A percentile compares a stretch with the other conserved stretches of the same genome.
Evolutionary conservation across 2,329 filamentous ascomycete genomes (phyloP).

Genomic region (Microascus cirrosus): DNA sequence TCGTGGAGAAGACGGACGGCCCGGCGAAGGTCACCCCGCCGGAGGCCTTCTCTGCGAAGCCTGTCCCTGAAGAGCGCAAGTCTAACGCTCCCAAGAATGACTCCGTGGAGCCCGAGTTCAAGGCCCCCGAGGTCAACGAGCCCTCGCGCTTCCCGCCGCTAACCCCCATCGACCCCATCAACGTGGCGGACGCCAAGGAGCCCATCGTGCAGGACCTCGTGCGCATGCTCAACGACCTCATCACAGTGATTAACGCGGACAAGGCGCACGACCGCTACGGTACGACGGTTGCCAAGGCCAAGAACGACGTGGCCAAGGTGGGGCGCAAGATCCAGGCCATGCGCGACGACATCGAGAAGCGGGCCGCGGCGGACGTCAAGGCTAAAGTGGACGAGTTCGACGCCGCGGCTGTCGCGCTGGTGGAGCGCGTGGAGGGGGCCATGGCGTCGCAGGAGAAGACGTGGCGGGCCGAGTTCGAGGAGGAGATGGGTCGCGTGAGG

Average conservation of each 20-base stretch:
- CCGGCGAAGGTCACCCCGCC: slow-evolving; percentile 14
- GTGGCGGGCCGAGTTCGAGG: slow-evolving; percentile 79
- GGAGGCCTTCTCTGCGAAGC: slow-evolving; percentile 15
- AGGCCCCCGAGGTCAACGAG: slow-evolving; percentile 53
- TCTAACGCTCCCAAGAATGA: slow-evolving; percentile 6
- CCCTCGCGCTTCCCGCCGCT: slow-evolving; percentile 53
- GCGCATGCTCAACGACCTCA: slow-evolving; percentile 92
- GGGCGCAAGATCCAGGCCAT: slow-evolving; percentile 67
- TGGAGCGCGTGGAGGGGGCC: slow-evolving; percentile 73
- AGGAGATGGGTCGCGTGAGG: slow-evolving; percentile 71
- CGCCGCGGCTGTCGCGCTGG: slow-evolving; percentile 73
- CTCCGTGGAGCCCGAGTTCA: slow-evolving; percentile 25
- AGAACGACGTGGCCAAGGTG: slow-evolving; percentile 68
- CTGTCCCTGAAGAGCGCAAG: not conserved
- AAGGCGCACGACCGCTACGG: slow-evolving; percentile 67
- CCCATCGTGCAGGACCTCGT: slow-evolving; percentile 87
- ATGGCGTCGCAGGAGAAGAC: slow-evolving; percentile 71
- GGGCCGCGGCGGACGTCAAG: slow-evolving; percentile 65
- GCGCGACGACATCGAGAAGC: slow-evolving; percentile 56
- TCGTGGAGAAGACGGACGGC: slow-evolving; percentile 15
- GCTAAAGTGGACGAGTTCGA: slow-evolving; percentile 71
- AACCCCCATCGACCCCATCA: slow-evolving; percentile 66
- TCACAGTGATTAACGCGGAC: slow-evolving; percentile 85
- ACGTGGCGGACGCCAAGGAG: slow-evolving; percentile 65
- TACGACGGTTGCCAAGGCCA: slow-evolving; percentile 72